Base-by-base conservation (phyloP, 345 rosid species). In the Rhizophora apiculata region DNA sequence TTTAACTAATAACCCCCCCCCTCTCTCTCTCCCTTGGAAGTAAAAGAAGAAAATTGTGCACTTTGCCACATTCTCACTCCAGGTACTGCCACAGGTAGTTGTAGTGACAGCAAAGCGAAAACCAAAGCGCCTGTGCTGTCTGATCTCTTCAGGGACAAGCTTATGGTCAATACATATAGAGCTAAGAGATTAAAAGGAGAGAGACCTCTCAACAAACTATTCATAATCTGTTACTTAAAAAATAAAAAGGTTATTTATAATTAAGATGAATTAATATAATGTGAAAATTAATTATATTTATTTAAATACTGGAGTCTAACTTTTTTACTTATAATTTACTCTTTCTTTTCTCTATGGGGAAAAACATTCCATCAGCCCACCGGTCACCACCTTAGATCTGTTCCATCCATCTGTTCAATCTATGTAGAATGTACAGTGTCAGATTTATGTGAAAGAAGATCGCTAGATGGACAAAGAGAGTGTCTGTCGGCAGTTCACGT, bases 21-120 rank as follows among this genome's bases (percentile, higher is more conserved):
- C 6, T 32, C 34, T 6, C 8, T 34, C 37, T 8, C 37, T 31
- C 34, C 34, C 34, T 0, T 31, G 34, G 34, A 31, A 31, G 34
- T 31, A 31, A 5, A 4, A 31, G 37, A 6, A 34, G 37, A 1
- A 7, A 52, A 56, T 29, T 73, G 72, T 71, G 71, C 80, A 75
- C 84, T 62, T 84, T 81, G 73, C 82, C 68, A 56, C 71, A 62
- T 71, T 39, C 53, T 72, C 80, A 79, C 74, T 72, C 85, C 58
- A 65, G 65, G 8, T 22, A 46, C n/a, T 21, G 30, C 18, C n/a
- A 27, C 43, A 18, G 3, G 29, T 6, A 3, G 37, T 55, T 60
- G 57, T 8, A 24, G 70, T 65, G 72, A 58, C 72, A 70, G 37
- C 79, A 11, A 63, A 43, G 56, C 6, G 20, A 29, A 46, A 60